Evolutionary conservation across 139 green algal genomes (phyloP).

Genomic region (Dunaliella primolecta): DNA sequence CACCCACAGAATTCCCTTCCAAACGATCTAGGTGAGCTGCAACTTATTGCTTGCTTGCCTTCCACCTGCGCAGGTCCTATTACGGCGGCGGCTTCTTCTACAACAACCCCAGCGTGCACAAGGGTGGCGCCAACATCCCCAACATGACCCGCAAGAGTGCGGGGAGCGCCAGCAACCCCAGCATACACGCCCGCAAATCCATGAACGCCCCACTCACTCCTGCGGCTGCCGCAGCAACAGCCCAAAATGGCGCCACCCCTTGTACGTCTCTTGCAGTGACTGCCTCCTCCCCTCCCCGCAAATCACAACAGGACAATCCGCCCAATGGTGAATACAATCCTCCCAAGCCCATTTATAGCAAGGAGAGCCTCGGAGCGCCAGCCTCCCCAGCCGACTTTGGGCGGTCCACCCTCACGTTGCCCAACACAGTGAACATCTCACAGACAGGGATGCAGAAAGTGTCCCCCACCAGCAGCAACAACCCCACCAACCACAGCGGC

Average conservation of each 20-base stretch:
- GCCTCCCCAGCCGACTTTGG: no score
- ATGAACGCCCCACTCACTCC: background rate
- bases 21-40: no score
- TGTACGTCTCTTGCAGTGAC: no score
- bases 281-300: background rate
- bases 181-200: background rate
- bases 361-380: no score
- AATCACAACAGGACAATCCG: background rate
- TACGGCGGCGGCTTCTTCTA: constrained; percentile 35
- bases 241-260: no score
- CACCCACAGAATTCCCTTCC: no score
- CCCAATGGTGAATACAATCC: background rate
- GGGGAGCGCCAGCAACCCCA: background rate
- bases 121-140: background rate
- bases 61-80: constrained; percentile 39
- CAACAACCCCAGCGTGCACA: constrained; percentile 15
- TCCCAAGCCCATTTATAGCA: no score
- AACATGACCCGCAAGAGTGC: background rate
- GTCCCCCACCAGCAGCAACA: background rate
- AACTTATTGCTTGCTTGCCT: no score
- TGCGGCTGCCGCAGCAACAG: no score
- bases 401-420: no score
- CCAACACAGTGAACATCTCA: background rate
- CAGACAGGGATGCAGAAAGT: no score
- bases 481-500: background rate